Conservation (phyloP, 345 rosid species). For the Gossypium rotundifolium region DNA sequence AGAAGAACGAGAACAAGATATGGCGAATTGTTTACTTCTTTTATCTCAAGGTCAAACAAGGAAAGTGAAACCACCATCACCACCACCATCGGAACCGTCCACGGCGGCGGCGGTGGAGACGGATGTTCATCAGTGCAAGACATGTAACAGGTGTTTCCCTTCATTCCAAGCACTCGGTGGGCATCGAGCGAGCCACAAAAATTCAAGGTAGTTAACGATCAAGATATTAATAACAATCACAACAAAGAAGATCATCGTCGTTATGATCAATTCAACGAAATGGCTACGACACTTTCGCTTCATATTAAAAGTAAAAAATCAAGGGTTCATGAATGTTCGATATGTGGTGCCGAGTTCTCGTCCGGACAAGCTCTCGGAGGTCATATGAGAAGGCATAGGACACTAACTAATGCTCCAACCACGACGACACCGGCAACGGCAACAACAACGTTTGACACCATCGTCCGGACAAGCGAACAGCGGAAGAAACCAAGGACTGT, state of each 20-base stretch:
- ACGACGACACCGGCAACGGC: neutral
- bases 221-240: slow-evolving; percentile 19
- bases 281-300: slow-evolving; percentile 48
- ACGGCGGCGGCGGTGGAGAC: slow-evolving; percentile 11
- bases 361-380: slow-evolving; percentile 97
- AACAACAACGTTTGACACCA: slow-evolving; percentile 8
- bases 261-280: slow-evolving; percentile 1
- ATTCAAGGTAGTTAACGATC: slow-evolving; percentile 26
- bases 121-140: slow-evolving; percentile 63
- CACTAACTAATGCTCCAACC: slow-evolving; percentile 7
- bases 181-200: slow-evolving; percentile 92
- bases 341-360: slow-evolving; percentile 73
- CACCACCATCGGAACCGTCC: neutral
- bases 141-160: slow-evolving; percentile 70
- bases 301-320: slow-evolving; percentile 29
- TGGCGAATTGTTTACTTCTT: slow-evolving; percentile 62
- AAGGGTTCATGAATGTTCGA: slow-evolving; percentile 67
- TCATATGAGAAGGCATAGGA: slow-evolving; percentile 88
- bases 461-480: slow-evolving; percentile 15
- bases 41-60: slow-evolving; percentile 39
- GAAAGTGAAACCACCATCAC: neutral
- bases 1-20: slow-evolving; percentile 56
- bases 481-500: slow-evolving; percentile 24
- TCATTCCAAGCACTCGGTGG: slow-evolving; percentile 98
- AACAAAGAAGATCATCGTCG: slow-evolving; percentile 13